Conservation (phyloP, 495 filamentous ascomycete genomes). For the Podospora fimiseda region DNA sequence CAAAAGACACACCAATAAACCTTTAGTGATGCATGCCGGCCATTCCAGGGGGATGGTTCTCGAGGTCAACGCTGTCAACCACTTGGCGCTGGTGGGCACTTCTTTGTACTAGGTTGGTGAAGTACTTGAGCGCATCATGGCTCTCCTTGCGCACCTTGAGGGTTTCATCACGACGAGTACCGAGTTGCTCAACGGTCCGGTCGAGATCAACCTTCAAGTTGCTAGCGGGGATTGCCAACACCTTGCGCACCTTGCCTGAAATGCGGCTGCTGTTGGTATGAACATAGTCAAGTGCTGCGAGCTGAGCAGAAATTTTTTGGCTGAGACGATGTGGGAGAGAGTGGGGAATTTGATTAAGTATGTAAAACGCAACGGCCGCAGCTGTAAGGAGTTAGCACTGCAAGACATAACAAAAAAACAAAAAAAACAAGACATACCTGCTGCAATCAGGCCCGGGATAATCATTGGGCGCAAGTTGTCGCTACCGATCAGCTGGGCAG, state of each 20-base stretch:
- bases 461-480: constrained; percentile 77
- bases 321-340: constrained; percentile 84
- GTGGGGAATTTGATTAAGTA: constrained; percentile 76
- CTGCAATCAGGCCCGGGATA: constrained; percentile 68
- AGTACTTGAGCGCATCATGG: constrained; percentile 76
- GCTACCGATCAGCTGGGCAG: constrained; percentile 71
- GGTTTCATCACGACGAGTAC: constrained; percentile 68
- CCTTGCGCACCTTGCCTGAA: constrained; percentile 72
- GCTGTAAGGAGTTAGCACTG: constrained; percentile 40
- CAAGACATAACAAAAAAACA: not conserved
- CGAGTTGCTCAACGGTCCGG: constrained; percentile 75
- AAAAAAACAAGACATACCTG: constrained; percentile 55
- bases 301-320: constrained; percentile 71
- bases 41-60: constrained; percentile 52
- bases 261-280: constrained; percentile 83
- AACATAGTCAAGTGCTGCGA: constrained; percentile 80
- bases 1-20: no score
- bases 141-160: constrained; percentile 66
- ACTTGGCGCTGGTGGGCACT: constrained; percentile 61
- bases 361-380: constrained; percentile 65
- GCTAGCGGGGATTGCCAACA: constrained; percentile 76
- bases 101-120: constrained; percentile 74
- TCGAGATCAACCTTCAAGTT: constrained; percentile 73
- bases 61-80: constrained; percentile 78
- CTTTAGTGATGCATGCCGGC: not conserved